phyloP scores from a whole-genome alignment of 805 yeast genomes.

The Cephaloascus fragrans region DNA sequence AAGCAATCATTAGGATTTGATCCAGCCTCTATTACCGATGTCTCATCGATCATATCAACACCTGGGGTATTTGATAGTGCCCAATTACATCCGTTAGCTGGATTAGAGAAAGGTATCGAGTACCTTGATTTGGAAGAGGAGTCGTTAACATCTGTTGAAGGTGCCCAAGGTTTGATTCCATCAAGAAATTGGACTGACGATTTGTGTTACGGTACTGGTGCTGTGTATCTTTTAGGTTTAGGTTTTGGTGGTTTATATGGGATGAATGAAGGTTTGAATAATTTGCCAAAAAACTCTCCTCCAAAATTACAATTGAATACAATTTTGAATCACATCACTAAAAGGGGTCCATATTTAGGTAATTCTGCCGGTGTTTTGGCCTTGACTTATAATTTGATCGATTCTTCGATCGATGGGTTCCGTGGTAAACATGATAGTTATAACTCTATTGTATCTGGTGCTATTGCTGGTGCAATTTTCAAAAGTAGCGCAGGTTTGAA shows the following conservation, averaged over 20 bases:
- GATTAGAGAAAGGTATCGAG: slow-evolving; percentile 82
- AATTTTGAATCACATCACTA: slow-evolving; percentile 82
- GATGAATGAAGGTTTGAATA: slow-evolving; percentile 72
- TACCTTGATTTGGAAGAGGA: slow-evolving; percentile 83
- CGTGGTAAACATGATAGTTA: slow-evolving; percentile 85
- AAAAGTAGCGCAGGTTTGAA: slow-evolving; percentile 75
- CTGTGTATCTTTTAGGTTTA: slow-evolving; percentile 78
- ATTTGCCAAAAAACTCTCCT: slow-evolving; percentile 67
- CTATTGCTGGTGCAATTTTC: slow-evolving; percentile 84
- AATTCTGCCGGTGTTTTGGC: slow-evolving; percentile 94
- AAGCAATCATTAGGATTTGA: slow-evolving; percentile 47
- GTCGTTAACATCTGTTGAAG: slow-evolving; percentile 64
- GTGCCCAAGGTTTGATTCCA: slow-evolving; percentile 84
- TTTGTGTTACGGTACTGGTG: slow-evolving; percentile 95
- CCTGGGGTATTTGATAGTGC: slow-evolving; percentile 60
- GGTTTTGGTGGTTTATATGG: slow-evolving; percentile 90
- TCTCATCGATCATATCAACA: slow-evolving; percentile 48
- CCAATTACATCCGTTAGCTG: slow-evolving; percentile 85
- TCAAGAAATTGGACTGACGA: slow-evolving; percentile 98
- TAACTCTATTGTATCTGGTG: slow-evolving; percentile 85
- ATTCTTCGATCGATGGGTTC: slow-evolving; percentile 64
- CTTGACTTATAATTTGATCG: slow-evolving; percentile 75
- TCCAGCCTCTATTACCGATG: slow-evolving; percentile 53
- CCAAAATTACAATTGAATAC: slow-evolving; percentile 82
- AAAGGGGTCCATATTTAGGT: slow-evolving; percentile 93